These are phyloP conservation scores for Leccinum ochraceum DNA, from an alignment of 768 basidiomycete species.

Conservation along the genomic window DNA sequence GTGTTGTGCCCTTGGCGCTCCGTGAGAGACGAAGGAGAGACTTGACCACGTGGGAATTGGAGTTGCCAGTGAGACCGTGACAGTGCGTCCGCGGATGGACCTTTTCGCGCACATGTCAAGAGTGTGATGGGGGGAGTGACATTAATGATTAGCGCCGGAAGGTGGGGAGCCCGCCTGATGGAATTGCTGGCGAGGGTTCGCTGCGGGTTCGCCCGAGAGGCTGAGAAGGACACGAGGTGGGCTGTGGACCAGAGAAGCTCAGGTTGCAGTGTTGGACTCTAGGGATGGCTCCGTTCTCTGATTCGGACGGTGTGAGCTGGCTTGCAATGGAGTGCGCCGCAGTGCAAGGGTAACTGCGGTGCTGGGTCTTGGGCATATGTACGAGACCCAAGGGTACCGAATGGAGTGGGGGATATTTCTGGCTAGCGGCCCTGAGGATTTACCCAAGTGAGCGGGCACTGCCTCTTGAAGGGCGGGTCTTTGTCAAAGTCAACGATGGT, in stretches of 20 bases:
- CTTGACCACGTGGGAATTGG: neutral
- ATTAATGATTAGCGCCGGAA: slow-evolving; percentile 16
- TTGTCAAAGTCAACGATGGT: slow-evolving; percentile 14
- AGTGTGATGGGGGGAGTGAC: neutral
- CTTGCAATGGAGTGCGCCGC: neutral
- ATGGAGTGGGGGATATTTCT: slow-evolving; percentile 8
- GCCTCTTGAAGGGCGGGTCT: slow-evolving; percentile 18
- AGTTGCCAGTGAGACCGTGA: neutral
- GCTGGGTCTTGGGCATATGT: slow-evolving; percentile 11
- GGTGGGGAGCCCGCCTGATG: slow-evolving; percentile 12
- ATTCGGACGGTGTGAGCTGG: neutral
- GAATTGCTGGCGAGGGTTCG: neutral
- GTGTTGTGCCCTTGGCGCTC: neutral
- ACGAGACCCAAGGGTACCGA: neutral
- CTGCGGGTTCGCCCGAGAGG: slow-evolving; percentile 3
- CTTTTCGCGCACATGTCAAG: neutral
- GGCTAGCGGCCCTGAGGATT: slow-evolving; percentile 18
- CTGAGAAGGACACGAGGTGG: neutral
- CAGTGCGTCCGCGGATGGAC: neutral
- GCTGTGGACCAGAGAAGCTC: neutral
- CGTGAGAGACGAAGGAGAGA: neutral
- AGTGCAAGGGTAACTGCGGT: neutral
- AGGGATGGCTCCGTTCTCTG: neutral
- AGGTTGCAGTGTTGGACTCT: neutral
- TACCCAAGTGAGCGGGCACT: slow-evolving; percentile 21